A percentile compares a stretch with the other conserved stretches of the same genome.
Evolutionary conservation across 345 rosid genomes (phyloP).

Genomic region (Citrus unshiu): DNA sequence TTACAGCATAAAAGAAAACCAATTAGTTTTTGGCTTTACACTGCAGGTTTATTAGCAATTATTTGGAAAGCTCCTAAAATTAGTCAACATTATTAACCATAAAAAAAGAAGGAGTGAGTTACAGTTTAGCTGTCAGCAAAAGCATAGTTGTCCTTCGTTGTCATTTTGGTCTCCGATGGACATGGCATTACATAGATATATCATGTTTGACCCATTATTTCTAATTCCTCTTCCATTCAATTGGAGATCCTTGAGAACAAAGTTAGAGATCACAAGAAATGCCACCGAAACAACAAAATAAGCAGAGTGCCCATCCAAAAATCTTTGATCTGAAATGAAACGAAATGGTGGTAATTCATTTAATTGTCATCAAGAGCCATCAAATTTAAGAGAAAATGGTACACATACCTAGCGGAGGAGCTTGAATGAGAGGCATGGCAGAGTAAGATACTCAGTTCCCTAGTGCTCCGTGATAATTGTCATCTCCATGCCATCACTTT

Average conservation of each 20-base stretch:
- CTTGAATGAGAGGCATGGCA: too few species aligned
- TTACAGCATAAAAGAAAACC: neutral
- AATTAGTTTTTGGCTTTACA: neutral
- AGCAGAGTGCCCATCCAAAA: neutral
- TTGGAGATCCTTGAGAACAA: neutral
- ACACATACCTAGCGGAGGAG: too few species aligned
- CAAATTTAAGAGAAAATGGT: too few species aligned
- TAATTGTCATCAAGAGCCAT: too few species aligned
- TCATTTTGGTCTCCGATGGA: neutral
- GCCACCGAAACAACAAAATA: neutral
- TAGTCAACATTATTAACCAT: neutral
- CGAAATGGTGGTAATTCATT: neutral
- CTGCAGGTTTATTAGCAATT: neutral
- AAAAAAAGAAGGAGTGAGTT: neutral
- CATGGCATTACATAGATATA: too few species aligned
- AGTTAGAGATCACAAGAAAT: neutral
- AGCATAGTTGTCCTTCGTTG: neutral
- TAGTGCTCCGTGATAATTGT: neutral
- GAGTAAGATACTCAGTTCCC: too few species aligned
- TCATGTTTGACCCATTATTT: too few species aligned
- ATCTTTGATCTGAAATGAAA: too few species aligned
- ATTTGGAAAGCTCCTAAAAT: neutral
- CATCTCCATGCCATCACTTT: conserved; percentile 45
- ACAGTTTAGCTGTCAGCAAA: neutral
- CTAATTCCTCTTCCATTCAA: neutral